A percentile compares a stretch with the other conserved stretches of the same genome.
Evolutionary conservation across 352 stramenopile genomes (phyloP).

Genomic region (Sclerospora graminicola): DNA sequence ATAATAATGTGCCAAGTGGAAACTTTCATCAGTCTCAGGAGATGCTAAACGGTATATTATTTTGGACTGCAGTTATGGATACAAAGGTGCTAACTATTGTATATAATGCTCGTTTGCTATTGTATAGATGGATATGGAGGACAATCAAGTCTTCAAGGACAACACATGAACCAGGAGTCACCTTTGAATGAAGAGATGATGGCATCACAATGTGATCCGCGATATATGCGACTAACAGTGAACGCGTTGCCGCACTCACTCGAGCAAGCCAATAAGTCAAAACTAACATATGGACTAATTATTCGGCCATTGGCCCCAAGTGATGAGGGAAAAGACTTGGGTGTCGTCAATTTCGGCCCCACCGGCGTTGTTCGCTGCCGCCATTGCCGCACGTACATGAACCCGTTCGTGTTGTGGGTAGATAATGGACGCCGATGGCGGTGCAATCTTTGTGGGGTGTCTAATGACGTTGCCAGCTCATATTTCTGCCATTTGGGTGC

Average conservation of each 20-base stretch:
- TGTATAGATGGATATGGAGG: conserved; percentile 45
- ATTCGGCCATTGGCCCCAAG: conserved; percentile 71
- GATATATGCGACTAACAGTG: conserved; percentile 80
- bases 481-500: conserved; percentile 98
- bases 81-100: background rate
- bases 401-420: conserved; percentile 85
- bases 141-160: conserved; percentile 27
- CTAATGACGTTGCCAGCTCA: conserved; percentile 86
- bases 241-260: conserved; percentile 67
- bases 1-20: conserved; percentile 41
- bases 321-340: conserved; percentile 52
- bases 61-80: background rate
- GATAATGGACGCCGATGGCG: conserved; percentile 81
- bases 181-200: conserved; percentile 59
- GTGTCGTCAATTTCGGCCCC: conserved; percentile 84
- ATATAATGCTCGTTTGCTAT: conserved; percentile 1
- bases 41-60: conserved; percentile 55
- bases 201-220: conserved; percentile 58
- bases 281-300: conserved; percentile 78
- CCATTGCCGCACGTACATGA: conserved; percentile 87
- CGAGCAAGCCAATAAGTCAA: conserved; percentile 75
- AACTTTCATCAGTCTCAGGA: conserved; percentile 75
- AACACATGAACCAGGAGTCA: conserved; percentile 40
- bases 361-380: conserved; percentile 77
- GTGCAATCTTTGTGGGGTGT: conserved; percentile 85